A percentile compares a stretch with the other conserved stretches of the same genome.
Conservation (phyloP, 306 rosid species). For the Pyrus pyrifolia region DNA sequence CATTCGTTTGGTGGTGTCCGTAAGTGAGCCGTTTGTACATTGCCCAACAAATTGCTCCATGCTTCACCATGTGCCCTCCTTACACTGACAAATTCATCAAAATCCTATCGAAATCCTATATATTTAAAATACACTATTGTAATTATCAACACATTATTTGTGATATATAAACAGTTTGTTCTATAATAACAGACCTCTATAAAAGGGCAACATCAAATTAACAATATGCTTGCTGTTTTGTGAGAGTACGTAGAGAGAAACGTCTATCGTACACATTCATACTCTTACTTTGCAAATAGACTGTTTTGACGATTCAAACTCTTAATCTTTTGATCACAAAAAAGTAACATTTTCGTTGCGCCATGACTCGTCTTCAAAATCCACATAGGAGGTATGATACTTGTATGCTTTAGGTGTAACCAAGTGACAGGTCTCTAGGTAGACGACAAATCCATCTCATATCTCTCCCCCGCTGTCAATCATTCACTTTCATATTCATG, state of each 20-base stretch:
- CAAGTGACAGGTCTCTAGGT: slow-evolving; percentile 2
- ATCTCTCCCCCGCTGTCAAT: slow-evolving; percentile 14
- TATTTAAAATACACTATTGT: background rate
- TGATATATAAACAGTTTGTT: no score
- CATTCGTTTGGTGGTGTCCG: slow-evolving; percentile 65
- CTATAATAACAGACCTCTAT: no score
- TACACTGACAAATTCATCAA: slow-evolving; percentile 23
- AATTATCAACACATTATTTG: background rate
- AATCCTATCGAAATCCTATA: slow-evolving; percentile 1
- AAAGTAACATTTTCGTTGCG: no score
- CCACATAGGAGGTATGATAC: background rate
- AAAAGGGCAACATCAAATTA: no score
- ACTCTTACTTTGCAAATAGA: no score
- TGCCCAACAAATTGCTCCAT: slow-evolving; percentile 19
- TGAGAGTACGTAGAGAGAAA: no score
- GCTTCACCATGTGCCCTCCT: slow-evolving; percentile 56
- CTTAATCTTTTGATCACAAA: no score
- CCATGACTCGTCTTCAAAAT: background rate
- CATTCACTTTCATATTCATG: slow-evolving; percentile 8
- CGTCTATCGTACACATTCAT: rapidly evolving
- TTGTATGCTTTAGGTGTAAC: background rate
- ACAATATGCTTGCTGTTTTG: no score
- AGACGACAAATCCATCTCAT: slow-evolving; percentile 4
- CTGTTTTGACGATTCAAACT: no score
- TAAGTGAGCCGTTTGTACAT: slow-evolving; percentile 18